Conservation (phyloP, 176 grass and related monocot species). For the Hyparrhenia diplandra region DNA sequence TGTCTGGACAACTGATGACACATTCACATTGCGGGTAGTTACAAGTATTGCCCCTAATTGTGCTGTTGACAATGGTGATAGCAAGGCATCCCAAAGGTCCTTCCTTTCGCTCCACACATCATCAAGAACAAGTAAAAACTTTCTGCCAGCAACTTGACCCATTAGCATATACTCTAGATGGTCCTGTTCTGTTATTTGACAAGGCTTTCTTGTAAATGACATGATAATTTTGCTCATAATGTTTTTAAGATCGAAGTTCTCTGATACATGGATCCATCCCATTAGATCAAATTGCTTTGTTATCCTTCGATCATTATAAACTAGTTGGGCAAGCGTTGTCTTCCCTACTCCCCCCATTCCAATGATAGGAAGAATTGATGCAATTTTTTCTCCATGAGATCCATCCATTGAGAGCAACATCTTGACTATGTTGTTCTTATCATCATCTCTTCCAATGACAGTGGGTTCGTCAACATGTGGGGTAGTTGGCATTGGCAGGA, state of each 20-base stretch:
- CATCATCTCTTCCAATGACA: slow-evolving; percentile 28
- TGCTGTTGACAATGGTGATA: not conserved
- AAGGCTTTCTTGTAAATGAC: slow-evolving; percentile 11
- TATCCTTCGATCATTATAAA: slow-evolving; percentile 25
- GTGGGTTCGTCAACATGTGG: not conserved
- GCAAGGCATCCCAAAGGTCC: slow-evolving; percentile 21
- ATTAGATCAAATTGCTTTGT: not conserved
- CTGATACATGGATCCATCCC: slow-evolving; percentile 38
- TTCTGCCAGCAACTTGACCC: slow-evolving; percentile 11
- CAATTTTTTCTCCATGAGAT: not conserved
- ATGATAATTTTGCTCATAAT: slow-evolving; percentile 22
- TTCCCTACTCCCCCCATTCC: slow-evolving; percentile 24
- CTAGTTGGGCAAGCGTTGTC: slow-evolving; percentile 42
- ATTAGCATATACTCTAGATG: slow-evolving; percentile 20
- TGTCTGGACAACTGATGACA: slow-evolving; percentile 23
- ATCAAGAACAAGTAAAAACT: slow-evolving; percentile 36
- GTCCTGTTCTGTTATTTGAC: slow-evolving; percentile 18
- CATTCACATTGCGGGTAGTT: slow-evolving; percentile 24
- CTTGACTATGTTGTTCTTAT: slow-evolving; percentile 9
- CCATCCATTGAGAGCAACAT: slow-evolving; percentile 19
- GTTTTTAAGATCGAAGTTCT: slow-evolving; percentile 25
- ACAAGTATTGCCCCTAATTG: slow-evolving; percentile 22
- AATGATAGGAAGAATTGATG: slow-evolving; percentile 16
- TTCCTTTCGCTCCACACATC: slow-evolving; percentile 40
- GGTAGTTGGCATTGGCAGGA: not conserved